A percentile compares a stretch with the other conserved stretches of the same genome.
phyloP scores from a whole-genome alignment of 176 grass and related monocot species.

The Tillandsia fasciculata region DNA sequence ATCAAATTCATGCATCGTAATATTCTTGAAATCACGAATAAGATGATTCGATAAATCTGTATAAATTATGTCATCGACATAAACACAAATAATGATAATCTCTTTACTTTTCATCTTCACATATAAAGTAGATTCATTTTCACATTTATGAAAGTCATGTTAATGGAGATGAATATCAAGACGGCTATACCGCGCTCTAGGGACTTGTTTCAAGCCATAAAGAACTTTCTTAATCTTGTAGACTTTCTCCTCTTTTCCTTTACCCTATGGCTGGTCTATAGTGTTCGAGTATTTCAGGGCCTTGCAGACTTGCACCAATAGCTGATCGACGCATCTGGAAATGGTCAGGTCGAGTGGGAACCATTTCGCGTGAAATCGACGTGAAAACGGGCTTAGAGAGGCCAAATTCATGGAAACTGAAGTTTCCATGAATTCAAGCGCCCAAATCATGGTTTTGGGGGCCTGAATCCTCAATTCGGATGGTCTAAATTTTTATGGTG shows the following conservation, averaged over 20 bases:
- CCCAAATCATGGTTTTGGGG: too few relatives aligned
- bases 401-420: too few relatives aligned
- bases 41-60: not conserved
- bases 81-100: not conserved
- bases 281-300: too few relatives aligned
- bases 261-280: not conserved
- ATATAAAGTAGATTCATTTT: not conserved
- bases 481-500: too few relatives aligned
- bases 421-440: too few relatives aligned
- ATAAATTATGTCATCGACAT: not conserved
- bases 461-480: too few relatives aligned
- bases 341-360: too few relatives aligned
- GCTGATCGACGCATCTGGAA: too few relatives aligned
- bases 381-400: too few relatives aligned
- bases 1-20: not conserved
- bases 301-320: too few relatives aligned
- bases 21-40: not conserved
- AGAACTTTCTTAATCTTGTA: constrained; percentile 3
- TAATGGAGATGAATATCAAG: not conserved
- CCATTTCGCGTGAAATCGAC: too few relatives aligned
- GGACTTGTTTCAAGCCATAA: not conserved
- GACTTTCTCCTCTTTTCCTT: not conserved
- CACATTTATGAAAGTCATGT: not conserved
- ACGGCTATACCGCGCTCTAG: not conserved
- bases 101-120: not conserved